Percentiles rank a stretch among this genome's conserved stretches.
These are phyloP conservation scores for Dactylellina sp. DNA, from an alignment of 2,329 filamentous ascomycete species.

Conservation along the genomic window DNA sequence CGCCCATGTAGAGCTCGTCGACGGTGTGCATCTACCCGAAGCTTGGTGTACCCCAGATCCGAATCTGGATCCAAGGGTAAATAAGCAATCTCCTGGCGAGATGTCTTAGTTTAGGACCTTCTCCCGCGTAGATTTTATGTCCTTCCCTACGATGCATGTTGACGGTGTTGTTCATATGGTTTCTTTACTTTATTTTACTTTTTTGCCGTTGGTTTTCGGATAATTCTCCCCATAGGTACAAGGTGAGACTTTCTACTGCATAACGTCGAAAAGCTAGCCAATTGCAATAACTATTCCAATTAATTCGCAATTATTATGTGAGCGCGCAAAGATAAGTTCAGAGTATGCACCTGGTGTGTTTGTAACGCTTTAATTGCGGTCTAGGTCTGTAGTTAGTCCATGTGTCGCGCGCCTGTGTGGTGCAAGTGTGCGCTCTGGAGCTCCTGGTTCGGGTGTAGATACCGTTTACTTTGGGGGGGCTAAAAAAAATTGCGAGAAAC, in stretches of 20 bases:
- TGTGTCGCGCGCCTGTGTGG: slow-evolving; percentile 15
- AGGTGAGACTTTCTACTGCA: slow-evolving; percentile 35
- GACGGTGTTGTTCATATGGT: neutral
- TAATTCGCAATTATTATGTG: slow-evolving; percentile 10
- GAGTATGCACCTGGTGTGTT: slow-evolving; percentile 27
- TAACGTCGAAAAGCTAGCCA: slow-evolving; percentile 1
- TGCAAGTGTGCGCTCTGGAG: slow-evolving; percentile 45
- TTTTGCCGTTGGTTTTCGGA: slow-evolving; percentile 25
- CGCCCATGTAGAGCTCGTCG: slow-evolving; percentile 17
- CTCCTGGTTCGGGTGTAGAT: slow-evolving; percentile 50
- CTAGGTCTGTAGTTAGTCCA: neutral
- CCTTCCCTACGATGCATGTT: too few relatives aligned
- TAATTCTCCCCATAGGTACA: slow-evolving; percentile 6
- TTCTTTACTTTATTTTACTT: neutral
- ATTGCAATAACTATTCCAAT: neutral
- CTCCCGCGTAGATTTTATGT: slow-evolving; percentile 30
- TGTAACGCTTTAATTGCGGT: slow-evolving; percentile 17
- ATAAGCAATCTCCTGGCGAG: slow-evolving; percentile 53
- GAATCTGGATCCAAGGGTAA: slow-evolving; percentile 33
- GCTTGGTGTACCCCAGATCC: slow-evolving; percentile 45
- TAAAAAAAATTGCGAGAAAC: slow-evolving; percentile 45
- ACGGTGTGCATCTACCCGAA: slow-evolving; percentile 29
- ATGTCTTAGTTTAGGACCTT: slow-evolving; percentile 15
- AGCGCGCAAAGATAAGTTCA: neutral
- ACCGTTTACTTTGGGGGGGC: slow-evolving; percentile 30